Percentiles rank a stretch among this genome's conserved stretches.
These are phyloP conservation scores for Lactifluus volemus DNA, from an alignment of 768 basidiomycete genomes.

Conservation along the genomic window DNA sequence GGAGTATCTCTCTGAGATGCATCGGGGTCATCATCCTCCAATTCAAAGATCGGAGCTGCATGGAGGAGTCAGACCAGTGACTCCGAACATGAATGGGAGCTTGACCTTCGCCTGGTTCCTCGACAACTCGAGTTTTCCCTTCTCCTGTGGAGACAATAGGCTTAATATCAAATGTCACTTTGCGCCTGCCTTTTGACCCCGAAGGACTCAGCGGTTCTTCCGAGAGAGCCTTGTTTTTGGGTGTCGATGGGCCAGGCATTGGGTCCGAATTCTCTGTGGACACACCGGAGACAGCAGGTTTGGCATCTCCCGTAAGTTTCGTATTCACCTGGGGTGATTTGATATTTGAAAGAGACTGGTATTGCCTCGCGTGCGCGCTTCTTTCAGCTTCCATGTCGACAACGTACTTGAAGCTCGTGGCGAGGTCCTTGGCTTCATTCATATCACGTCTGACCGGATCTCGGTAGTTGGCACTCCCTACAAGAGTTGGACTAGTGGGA, in stretches of 20 bases:
- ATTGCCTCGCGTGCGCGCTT: constrained; percentile 8
- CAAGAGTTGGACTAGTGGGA: constrained; percentile 9
- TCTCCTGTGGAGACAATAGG: constrained; percentile 38
- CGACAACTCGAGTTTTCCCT: constrained; percentile 20
- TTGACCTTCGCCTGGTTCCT: constrained; percentile 31
- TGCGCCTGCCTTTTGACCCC: constrained; percentile 45
- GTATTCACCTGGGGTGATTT: constrained; percentile 2
- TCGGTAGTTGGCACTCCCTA: constrained; percentile 16
- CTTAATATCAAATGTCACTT: constrained; percentile 66
- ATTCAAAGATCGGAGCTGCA: constrained; percentile 59
- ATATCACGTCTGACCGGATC: constrained; percentile 40
- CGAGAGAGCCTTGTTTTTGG: neutral
- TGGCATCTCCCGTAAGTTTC: constrained; percentile 14
- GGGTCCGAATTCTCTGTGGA: neutral
- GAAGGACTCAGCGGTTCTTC: constrained; percentile 12
- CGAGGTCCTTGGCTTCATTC: constrained; percentile 37
- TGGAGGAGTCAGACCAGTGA: constrained; percentile 4
- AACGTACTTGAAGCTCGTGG: constrained; percentile 40
- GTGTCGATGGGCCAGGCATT: constrained; percentile 4
- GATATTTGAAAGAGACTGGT: constrained; percentile 6
- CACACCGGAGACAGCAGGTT: neutral
- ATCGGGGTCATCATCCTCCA: constrained; percentile 47
- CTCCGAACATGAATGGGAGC: neutral
- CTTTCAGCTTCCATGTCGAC: constrained; percentile 35
- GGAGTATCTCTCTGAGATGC: constrained; percentile 25